Evolutionary conservation across 768 basidiomycete species (phyloP).

Genomic region (Dacryopinax primogenitus): DNA sequence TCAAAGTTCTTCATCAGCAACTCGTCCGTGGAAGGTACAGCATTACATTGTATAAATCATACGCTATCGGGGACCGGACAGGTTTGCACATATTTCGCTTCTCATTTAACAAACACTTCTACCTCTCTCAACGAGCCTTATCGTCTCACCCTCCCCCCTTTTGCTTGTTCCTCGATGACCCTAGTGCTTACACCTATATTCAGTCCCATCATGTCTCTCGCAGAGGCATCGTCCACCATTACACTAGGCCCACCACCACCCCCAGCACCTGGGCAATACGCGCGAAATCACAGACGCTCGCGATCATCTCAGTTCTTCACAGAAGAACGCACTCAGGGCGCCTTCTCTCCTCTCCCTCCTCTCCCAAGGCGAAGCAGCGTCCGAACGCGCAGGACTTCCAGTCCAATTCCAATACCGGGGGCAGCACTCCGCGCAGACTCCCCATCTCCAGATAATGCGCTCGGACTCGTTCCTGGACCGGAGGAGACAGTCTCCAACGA

Average conservation of each 20-base stretch:
- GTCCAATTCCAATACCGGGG: not conserved
- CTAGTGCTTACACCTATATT: not conserved
- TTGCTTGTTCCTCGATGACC: not conserved
- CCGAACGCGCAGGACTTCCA: not conserved
- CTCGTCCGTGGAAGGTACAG: too few relatives aligned
- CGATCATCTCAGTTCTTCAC: not conserved
- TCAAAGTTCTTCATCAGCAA: too few relatives aligned
- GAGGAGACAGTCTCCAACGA: not conserved
- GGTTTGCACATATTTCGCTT: too few relatives aligned
- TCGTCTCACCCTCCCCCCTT: not conserved
- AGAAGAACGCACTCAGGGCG: constrained; percentile 2
- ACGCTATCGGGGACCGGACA: too few relatives aligned
- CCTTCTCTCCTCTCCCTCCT: not conserved
- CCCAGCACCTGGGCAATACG: not conserved
- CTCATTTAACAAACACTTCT: too few relatives aligned
- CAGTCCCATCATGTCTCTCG: not conserved
- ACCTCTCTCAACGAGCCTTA: too few relatives aligned
- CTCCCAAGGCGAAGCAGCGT: not conserved
- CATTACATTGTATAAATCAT: too few relatives aligned
- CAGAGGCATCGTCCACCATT: constrained; percentile 3
- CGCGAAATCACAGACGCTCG: not conserved
- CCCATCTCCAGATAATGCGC: not conserved
- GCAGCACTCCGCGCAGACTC: not conserved
- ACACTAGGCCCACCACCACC: not conserved
- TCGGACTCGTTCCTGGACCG: not conserved